Evolutionary conservation across 495 filamentous ascomycete genomes (phyloP), one percentile per base, ranked within the genome.

Genomic region (Hyphodiscus hymeniophilus): DNA sequence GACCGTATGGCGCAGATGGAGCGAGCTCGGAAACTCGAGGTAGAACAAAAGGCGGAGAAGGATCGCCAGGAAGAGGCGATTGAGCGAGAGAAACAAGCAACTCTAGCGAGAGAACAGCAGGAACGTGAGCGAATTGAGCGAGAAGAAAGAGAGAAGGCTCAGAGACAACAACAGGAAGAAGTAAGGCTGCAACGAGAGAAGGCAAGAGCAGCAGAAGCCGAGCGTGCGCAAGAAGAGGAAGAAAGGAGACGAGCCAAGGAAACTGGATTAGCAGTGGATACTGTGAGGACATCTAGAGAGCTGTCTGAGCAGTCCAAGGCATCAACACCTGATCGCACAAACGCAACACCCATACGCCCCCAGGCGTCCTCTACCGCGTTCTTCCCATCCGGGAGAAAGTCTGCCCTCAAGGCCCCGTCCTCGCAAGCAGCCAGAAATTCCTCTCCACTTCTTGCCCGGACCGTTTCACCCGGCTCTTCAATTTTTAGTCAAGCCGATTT

Each of bases 301-400:
- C 20, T 23, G 11, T 15, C 23, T 1, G 7, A 43, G 28, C 35
- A 30, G n/a, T 15, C 6, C 7, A n/a, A 31, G 13, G 13, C 38
- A 0, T 36, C 42, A 21, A 39, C 48, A 6, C 40, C 41, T 1
- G 36, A 18, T 34, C 38, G 45, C 21, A 32, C 42, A 0, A 50
- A 36, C 11, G 39, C 16, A 38, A 36, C 46, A 12, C 43, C 48
- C 5, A 16, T 4, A 2, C 45, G 51, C 15, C 21, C 45, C 1
- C 41, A 47, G 21, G n/a, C n/a, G n/a, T 55, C 56, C 3, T 42
- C 45, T 1, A 59, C 56, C 20, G 41, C 52, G 15, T 55, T 52
- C 20, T 52, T 59, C 13, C 51, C 56, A 8, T 35, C 20, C 31
- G 42, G 46, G 10, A 42, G 46, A 24, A 52, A 52, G 39, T 55